Evolutionary conservation across 352 stramenopile species (phyloP), one percentile per base, ranked within the genome.

Genomic region (Phytophthora ohioensis): DNA sequence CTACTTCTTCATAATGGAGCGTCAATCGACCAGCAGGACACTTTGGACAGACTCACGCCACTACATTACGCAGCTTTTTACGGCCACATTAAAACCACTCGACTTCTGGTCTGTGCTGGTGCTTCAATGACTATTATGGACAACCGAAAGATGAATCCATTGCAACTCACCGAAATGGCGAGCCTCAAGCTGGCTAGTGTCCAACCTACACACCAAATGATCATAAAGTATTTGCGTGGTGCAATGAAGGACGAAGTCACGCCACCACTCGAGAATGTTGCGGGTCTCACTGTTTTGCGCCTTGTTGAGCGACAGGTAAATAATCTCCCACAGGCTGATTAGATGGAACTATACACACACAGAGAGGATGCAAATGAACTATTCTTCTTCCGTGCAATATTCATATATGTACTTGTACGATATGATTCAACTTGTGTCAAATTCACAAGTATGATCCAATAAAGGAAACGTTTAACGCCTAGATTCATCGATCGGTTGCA

Each of bases 191-290:
- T 92, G n/a, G 68, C 76, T 12, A 95, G 81, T 67, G 85, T 92
- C 41, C 84, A 92, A 62, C 87, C 87, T n/a, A 91, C 84, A 17
- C 87, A 95, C 49, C 85, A 93, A 47, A 91, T 95, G 82, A 91
- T 95, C 72, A 84, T 90, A 60, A 91, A 92, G 62, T 93, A 90
- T 57, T 58, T 95, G n/a, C 85, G 87, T 41, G 82, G 87, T 30
- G 75, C 84, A 34, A 95, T 95, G 87, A 90, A 91, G 27, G 74
- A 91, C 48, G 60, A 81, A 27, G 85, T 73, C n/a, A 92, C 85
- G 30, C 87, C 85, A 47, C 82, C 85, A n/a, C 79, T 95, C 13
- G 81, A 95, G 56, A 76, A 93, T 71, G 84, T 89, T 21, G 88
- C 84, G 1, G 87, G 85, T 0, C 75, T 95, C 42, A 95, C 87